These are phyloP conservation scores for Sarocladiaceae sp. DNA, from an alignment of 2,329 filamentous ascomycete genomes.

Conservation along the genomic window DNA sequence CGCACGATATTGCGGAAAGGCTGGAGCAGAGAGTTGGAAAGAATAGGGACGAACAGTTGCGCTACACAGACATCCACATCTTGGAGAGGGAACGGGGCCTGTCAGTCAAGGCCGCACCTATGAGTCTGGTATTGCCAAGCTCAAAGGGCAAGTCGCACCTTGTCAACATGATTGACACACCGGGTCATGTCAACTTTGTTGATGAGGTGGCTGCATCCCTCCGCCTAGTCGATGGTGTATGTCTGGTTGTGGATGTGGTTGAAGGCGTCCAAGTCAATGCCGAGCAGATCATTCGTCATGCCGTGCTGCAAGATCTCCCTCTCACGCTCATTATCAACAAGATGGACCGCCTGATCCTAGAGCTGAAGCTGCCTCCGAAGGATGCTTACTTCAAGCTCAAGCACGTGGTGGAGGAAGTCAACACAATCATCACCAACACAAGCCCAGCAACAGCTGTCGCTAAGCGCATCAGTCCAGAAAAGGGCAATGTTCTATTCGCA, in stretches of 20 bases:
- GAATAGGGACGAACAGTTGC: slow-evolving; percentile 80
- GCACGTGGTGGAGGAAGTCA: slow-evolving; percentile 97
- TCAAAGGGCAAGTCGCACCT: slow-evolving; percentile 93
- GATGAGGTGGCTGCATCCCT: slow-evolving; percentile 91
- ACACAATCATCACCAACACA: slow-evolving; percentile 87
- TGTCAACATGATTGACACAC: slow-evolving; percentile 92
- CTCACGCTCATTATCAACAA: slow-evolving; percentile 94
- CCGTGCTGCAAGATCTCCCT: slow-evolving; percentile 83
- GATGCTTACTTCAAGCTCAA: slow-evolving; percentile 99
- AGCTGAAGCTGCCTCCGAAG: slow-evolving; percentile 87
- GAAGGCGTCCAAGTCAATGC: slow-evolving; percentile 99
- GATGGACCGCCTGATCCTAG: slow-evolving; percentile 90
- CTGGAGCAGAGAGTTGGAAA: slow-evolving; percentile 77
- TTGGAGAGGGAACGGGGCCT: slow-evolving; percentile 85
- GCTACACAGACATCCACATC: slow-evolving; percentile 91
- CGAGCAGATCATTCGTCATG: slow-evolving; percentile 95
- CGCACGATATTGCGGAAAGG: slow-evolving; percentile 78
- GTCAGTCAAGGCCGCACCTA: slow-evolving; percentile 89
- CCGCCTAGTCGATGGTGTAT: slow-evolving; percentile 85
- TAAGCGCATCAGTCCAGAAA: slow-evolving; percentile 85
- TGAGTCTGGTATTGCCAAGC: slow-evolving; percentile 86
- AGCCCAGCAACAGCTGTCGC: slow-evolving; percentile 76
- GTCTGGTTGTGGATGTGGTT: slow-evolving; percentile 90
- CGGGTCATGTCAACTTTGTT: slow-evolving; percentile 96
- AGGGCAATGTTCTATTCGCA: slow-evolving; percentile 96